Base-by-base conservation (phyloP, 2,329 filamentous ascomycete genomes). In the Epichloe glyceriae region DNA sequence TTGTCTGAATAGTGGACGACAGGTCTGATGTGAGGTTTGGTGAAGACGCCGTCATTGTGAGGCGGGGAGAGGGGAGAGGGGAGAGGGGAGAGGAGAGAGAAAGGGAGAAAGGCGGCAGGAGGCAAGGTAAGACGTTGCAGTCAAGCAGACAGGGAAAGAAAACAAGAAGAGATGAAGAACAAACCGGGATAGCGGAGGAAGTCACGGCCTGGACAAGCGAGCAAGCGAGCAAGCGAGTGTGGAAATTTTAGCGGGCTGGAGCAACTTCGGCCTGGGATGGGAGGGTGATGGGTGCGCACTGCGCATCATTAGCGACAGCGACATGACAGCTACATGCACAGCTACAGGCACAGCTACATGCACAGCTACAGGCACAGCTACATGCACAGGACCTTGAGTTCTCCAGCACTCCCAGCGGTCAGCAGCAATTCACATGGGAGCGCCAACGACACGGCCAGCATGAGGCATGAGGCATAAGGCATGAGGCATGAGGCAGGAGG, bases 41-140 rank as follows among this genome's bases (percentile, higher is more conserved):
- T 55, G 61, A 47, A 57, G 60, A 57, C 40, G 55, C 56, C 53
- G 59, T 62, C 65, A 67, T 67, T 62, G 59, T 67, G 62, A 64
- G 63, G 57, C 54, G 50, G 41, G 35, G 62, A 56, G 54, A 60
- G 26, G 15, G 26, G 42, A 33, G 4, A 17, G 10, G 42, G 56
- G 54, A 58, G 54, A 54, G 54, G 53, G 57, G 52, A 58, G 54
- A n/a, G 55, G 59, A 52, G 55, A 53, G 53, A 56, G 56, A 50
- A 56, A 53, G 51, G 53, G 52, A 34, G 34, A 22, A 46, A 20
- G 59, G 58, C 57, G 54, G 59, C 60, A 58, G 59, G 58, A 58
- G 55, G 57, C 48, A 53, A 56, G 56, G 56, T 30, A 59, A 57
- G 56, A 51, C 48, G 54, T 49, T 50, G 49, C 19, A 61, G 59